Conservation (phyloP, 805 yeast species). For the Wickerhamomyces bovis region DNA sequence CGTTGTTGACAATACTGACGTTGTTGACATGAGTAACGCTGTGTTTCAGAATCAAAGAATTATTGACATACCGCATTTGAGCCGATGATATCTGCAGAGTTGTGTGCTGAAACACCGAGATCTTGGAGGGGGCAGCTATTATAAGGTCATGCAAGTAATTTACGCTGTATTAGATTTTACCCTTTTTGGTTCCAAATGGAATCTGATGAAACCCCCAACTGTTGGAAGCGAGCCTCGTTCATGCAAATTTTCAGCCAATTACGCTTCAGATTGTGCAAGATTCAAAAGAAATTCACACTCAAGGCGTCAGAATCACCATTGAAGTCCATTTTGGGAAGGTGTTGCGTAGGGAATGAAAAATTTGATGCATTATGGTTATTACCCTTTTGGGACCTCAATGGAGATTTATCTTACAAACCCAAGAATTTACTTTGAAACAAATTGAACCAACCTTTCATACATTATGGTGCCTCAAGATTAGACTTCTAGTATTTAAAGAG, state of each 20-base stretch:
- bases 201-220: background rate
- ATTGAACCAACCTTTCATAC: background rate
- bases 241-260: background rate
- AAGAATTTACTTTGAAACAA: background rate
- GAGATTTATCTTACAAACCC: background rate
- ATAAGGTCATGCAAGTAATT: background rate
- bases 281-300: background rate
- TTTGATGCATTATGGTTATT: slow-evolving; percentile 1
- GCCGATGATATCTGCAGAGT: background rate
- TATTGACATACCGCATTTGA: background rate
- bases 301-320: background rate
- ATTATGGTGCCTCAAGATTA: background rate
- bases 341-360: background rate
- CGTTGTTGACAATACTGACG: no score
- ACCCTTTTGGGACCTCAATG: slow-evolving; percentile 1
- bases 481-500: background rate
- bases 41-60: no score
- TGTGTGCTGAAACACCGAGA: background rate
- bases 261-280: background rate
- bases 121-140: background rate
- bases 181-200: background rate
- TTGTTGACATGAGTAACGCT: no score
- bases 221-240: background rate
- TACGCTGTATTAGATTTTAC: background rate
- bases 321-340: background rate